A percentile compares a stretch with the other conserved stretches of the same genome.
phyloP scores from a whole-genome alignment of 2,329 filamentous ascomycete genomes.

The Penicillium expansum region DNA sequence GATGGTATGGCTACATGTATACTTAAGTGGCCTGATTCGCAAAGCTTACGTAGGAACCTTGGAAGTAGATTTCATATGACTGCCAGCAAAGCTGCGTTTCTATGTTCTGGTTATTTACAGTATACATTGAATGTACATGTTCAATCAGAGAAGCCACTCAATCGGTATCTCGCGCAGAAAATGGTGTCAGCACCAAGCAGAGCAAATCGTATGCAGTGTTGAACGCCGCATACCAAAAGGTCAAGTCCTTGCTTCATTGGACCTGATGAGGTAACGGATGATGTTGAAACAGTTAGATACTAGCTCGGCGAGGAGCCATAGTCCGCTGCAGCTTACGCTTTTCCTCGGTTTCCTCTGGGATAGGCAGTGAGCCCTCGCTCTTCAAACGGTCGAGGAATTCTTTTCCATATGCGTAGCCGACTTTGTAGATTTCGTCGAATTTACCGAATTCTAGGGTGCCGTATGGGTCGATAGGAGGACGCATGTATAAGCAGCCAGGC shows the following conservation, averaged over 20 bases:
- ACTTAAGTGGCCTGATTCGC: neutral
- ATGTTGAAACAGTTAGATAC: slow-evolving; percentile 51
- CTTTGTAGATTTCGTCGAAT: slow-evolving; percentile 92
- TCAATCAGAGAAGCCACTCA: neutral
- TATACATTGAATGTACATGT: neutral
- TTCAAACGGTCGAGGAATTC: slow-evolving; percentile 74
- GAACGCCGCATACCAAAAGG: neutral
- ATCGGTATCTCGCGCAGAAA: slow-evolving; percentile 6
- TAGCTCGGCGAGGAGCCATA: slow-evolving; percentile 75
- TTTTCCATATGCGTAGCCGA: slow-evolving; percentile 83
- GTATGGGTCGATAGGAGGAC: slow-evolving; percentile 88
- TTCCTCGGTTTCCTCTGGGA: slow-evolving; percentile 70
- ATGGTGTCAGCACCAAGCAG: neutral
- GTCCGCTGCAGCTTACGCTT: slow-evolving; percentile 74
- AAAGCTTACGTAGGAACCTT: neutral
- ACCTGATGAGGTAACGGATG: neutral
- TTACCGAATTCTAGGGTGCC: slow-evolving; percentile 95
- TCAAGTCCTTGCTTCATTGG: neutral
- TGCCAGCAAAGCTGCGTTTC: neutral
- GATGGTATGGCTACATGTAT: neutral
- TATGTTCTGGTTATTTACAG: neutral
- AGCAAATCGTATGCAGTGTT: neutral
- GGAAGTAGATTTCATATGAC: neutral
- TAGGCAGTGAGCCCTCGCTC: slow-evolving; percentile 71
- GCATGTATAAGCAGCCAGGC: slow-evolving; percentile 91